These are phyloP conservation scores for Botryosphaeria agaves DNA, from an alignment of 2,329 filamentous ascomycete species.

Conservation along the genomic window DNA sequence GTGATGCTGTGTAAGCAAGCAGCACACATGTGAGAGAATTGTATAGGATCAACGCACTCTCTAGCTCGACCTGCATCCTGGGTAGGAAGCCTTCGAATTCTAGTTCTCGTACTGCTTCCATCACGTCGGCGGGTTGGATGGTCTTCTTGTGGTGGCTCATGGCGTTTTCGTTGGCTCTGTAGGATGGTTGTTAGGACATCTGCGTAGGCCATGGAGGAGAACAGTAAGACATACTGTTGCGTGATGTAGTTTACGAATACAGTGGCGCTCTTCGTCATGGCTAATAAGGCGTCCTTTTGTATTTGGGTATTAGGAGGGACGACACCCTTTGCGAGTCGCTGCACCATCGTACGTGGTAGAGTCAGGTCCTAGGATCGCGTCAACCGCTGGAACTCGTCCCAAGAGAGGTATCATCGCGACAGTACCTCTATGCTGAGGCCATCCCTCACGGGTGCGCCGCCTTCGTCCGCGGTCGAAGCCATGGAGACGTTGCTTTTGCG, in stretches of 20 bases:
- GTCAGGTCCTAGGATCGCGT: conserved; percentile 43
- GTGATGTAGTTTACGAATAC: conserved; percentile 72
- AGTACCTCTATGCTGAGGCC: conserved; percentile 26
- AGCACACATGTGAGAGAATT: background rate
- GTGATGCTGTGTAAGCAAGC: conserved; percentile 2
- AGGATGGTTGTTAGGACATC: conserved; percentile 2
- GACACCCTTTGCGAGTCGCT: conserved; percentile 61
- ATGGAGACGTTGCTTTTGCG: conserved; percentile 28
- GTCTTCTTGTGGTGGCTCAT: conserved; percentile 55
- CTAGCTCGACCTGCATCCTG: conserved; percentile 57
- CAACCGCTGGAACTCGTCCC: too few relatives aligned
- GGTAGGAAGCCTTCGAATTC: conserved; percentile 59
- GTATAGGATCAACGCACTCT: conserved; percentile 36
- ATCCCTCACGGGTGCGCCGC: conserved; percentile 15
- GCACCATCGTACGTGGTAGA: conserved; percentile 67
- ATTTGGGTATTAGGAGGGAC: conserved; percentile 69
- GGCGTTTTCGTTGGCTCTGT: conserved; percentile 58
- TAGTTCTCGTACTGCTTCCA: conserved; percentile 58
- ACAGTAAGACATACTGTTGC: conserved; percentile 40
- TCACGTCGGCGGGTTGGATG: conserved; percentile 57
- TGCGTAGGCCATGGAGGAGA: background rate
- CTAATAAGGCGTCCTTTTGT: conserved; percentile 64
- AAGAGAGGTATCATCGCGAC: background rate
- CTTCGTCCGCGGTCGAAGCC: conserved; percentile 19
- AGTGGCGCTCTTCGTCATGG: conserved; percentile 65